These are phyloP conservation scores for Cucumis sativus DNA, from an alignment of 306 rosid genomes.

Conservation along the genomic window Cucumber_9930_V3 NC_026661.2:1966501-1967000, in stretches of 20 bases:
- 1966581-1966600: not conserved
- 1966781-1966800: conserved; percentile 39
- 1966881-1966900: not conserved
- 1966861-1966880: not conserved
- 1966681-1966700: conserved; percentile 1
- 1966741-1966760: conserved; percentile 17
- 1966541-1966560: not conserved
- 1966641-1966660: conserved; percentile 9
- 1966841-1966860: conserved; percentile 1
- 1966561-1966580: not conserved
- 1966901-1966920: not conserved
- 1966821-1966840: conserved; percentile 7
- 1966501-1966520: conserved; percentile 2
- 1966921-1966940: not conserved
- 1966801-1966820: conserved; percentile 20
- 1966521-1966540: not conserved
- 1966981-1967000: not conserved
- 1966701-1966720: conserved; percentile 14
- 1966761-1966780: conserved; percentile 28
- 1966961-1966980: not conserved
- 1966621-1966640: not conserved
- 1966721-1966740: conserved; percentile 11
- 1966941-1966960: not conserved
- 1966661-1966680: conserved; percentile 18
- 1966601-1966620: not conserved